Percentiles rank a stretch among this genome's conserved stretches.
Conservation (phyloP, 1,139 yeast species). For the Groenewaldozyma sp. region DNA sequence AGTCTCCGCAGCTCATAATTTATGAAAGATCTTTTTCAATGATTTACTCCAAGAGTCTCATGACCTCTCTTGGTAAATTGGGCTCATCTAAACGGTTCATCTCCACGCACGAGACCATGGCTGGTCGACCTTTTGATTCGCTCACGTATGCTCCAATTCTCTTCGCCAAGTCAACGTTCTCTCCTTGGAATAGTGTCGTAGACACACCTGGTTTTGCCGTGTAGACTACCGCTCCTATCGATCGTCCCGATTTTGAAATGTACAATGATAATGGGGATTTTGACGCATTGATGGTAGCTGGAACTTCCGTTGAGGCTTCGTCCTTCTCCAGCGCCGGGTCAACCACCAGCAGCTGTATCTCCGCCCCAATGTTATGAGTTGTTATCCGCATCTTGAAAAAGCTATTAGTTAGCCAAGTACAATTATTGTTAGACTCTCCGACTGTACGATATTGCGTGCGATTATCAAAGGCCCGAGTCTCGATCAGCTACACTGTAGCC, state of each 20-base stretch:
- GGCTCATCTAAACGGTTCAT: background rate
- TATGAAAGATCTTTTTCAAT: no score
- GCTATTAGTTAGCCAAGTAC: no score
- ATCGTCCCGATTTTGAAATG: background rate
- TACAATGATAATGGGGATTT: background rate
- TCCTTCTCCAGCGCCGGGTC: background rate
- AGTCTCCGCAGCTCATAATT: no score
- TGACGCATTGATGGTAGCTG: background rate
- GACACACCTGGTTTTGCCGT: slow-evolving; percentile 1
- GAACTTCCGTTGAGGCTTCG: no score
- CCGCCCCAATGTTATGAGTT: background rate
- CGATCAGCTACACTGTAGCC: no score
- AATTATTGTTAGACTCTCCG: no score
- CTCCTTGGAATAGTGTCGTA: background rate
- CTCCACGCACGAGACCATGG: background rate
- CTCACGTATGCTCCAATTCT: background rate
- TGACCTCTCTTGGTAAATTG: background rate
- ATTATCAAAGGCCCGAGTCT: no score
- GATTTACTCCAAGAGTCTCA: background rate
- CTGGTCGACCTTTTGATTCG: slow-evolving; percentile 1
- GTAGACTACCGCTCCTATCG: background rate
- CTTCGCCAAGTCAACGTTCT: background rate
- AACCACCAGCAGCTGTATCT: background rate
- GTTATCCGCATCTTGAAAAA: background rate
- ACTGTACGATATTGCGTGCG: no score